Base-by-base conservation (phyloP, 768 basidiomycete species). In the Leccinum disarticulatum region DNA sequence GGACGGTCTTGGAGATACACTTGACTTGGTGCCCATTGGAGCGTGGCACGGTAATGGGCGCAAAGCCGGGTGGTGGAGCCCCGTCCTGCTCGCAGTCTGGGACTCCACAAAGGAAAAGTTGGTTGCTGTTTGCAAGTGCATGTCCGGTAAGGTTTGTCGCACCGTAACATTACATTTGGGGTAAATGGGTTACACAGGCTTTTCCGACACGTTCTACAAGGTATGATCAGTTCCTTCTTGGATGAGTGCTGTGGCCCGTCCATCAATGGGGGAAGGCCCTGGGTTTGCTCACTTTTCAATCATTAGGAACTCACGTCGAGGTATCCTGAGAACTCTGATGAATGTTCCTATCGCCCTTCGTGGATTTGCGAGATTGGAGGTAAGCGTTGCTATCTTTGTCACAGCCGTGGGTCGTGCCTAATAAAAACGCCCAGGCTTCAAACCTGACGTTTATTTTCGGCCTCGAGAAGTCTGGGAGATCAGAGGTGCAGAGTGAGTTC, bases 51-150 rank as follows among this genome's bases (percentile, higher is more conserved):
- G 93, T 51, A 90, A 87, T 69, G 95, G 95, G 33, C 77, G 93
- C 36, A 97, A 96, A 75, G 87, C 86, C 15, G 81, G 84, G 51
- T 96, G 94, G 95, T 97, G 92, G 91, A 91, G 88, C 63, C 94
- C 94, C 1, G 84, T 96, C 64, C 77, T 97, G 6, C 79, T 95
- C 49, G 93, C 87, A 14, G 74, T 88, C 43, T 87, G 88, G 81
- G 86, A 94, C 67, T 75, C 83, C 22, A 77, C 80, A 58, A 77
- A 75, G 9, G 88, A 84, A 30, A 81, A 75, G 57, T 75, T 87
- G 56, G 85, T 92, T 48, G 93, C 90, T 2, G 81, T 95, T 17
- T 93, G 91, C 73, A 95, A 97, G 74, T 93, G 91, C 79, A 90
- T 93, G 86, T 91, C 89, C 61, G 89, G 90, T 86, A 63, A 60